Percentiles rank a stretch among this genome's conserved stretches.
These are phyloP conservation scores for Geranium brycei DNA, from an alignment of 345 rosid genomes.

Conservation along the genomic window DNA sequence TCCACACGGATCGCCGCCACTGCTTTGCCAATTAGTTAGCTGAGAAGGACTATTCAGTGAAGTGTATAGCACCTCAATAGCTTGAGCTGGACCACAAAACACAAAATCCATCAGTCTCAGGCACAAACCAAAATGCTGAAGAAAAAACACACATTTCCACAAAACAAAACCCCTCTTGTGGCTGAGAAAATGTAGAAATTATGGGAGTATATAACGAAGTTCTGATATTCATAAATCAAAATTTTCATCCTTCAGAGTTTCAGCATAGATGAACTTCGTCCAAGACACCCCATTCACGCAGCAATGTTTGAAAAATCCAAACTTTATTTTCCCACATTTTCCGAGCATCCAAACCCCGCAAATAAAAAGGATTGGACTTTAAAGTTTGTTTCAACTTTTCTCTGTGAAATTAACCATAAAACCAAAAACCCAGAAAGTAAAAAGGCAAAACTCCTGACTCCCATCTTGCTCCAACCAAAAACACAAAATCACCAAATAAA, in stretches of 20 bases:
- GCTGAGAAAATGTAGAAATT: too few species aligned
- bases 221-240: too few species aligned
- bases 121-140: neutral
- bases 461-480: neutral
- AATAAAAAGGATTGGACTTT: conserved; percentile 12
- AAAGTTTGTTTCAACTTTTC: neutral
- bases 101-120: conserved; percentile 2
- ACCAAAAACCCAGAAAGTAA: neutral
- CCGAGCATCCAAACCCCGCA: conserved; percentile 16
- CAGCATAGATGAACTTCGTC: too few species aligned
- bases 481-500: neutral
- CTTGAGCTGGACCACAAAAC: conserved; percentile 48
- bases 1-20: conserved; percentile 79
- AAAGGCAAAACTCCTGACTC: neutral
- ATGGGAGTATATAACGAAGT: too few species aligned
- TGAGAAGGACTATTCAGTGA: conserved; percentile 67
- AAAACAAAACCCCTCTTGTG: neutral
- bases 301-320: neutral
- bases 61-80: conserved; percentile 68
- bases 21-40: conserved; percentile 75
- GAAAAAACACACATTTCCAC: neutral
- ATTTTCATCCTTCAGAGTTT: too few species aligned
- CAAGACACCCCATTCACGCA: neutral
- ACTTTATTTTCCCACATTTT: conserved; percentile 12
- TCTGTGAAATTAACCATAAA: neutral